A percentile compares a stretch with the other conserved stretches of the same genome.
Evolutionary conservation across 2,329 filamentous ascomycete genomes (phyloP).

Genomic region (Alternaria incomplexa): DNA sequence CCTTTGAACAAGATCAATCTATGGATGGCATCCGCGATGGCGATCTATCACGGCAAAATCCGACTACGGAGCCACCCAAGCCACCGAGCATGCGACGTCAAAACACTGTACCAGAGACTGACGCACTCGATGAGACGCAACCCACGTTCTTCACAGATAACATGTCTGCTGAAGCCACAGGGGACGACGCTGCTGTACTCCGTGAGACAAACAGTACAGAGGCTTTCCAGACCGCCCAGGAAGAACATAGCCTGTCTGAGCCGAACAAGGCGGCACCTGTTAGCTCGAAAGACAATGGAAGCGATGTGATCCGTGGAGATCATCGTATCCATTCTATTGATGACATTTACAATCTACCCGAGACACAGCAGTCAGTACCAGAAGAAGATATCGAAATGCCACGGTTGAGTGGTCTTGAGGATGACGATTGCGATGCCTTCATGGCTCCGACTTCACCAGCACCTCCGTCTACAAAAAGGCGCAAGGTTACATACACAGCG

Average conservation of each 20-base stretch:
- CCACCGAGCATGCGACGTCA: conserved; percentile 29
- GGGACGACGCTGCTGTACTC: neutral
- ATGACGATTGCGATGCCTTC: conserved; percentile 43
- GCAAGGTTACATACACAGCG: conserved; percentile 32
- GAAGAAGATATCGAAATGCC: conserved; percentile 44
- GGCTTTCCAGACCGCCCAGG: conserved; percentile 45
- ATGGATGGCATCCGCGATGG: neutral
- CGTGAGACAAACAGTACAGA: conserved; percentile 29
- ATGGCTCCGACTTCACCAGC: conserved; percentile 31
- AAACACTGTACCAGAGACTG: conserved; percentile 42
- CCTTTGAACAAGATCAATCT: conserved; percentile 19
- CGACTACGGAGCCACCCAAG: neutral
- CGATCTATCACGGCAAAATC: neutral
- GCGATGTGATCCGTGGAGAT: conserved; percentile 11
- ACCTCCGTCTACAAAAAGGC: conserved; percentile 38
- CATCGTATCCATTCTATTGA: conserved; percentile 37
- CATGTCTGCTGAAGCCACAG: neutral
- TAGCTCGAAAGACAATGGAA: conserved; percentile 22
- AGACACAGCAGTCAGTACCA: conserved; percentile 38
- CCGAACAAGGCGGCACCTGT: conserved; percentile 16
- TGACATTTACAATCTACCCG: conserved; percentile 46
- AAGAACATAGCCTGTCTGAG: conserved; percentile 42
- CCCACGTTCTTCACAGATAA: conserved; percentile 28
- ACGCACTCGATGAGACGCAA: conserved; percentile 44
- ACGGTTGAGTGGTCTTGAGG: conserved; percentile 38